phyloP scores from a whole-genome alignment of 2,329 filamentous ascomycete genomes.

The Pseudocercospora musae region DNA sequence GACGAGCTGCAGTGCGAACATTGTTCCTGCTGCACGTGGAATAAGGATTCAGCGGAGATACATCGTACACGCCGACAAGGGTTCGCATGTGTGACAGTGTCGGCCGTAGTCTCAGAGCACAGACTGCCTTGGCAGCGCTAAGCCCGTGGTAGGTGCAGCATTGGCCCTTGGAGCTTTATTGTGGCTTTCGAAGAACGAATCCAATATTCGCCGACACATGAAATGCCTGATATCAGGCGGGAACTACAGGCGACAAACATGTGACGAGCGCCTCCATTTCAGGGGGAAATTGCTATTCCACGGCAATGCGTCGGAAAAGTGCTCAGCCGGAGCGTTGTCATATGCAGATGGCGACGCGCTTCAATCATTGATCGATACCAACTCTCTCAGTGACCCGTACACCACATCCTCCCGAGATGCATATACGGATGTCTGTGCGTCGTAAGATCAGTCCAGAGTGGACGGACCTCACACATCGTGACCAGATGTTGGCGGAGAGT shows the following conservation, averaged over 20 bases:
- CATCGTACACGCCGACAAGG: neutral
- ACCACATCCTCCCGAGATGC: neutral
- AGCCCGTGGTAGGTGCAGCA: too few relatives aligned
- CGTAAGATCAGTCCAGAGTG: neutral
- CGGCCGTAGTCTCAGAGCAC: too few relatives aligned
- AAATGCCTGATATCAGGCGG: neutral
- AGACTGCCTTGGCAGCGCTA: too few relatives aligned
- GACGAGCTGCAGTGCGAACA: conserved; percentile 15
- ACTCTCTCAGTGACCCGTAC: neutral
- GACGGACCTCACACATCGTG: neutral
- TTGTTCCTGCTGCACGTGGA: conserved; percentile 18
- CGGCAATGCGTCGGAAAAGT: neutral
- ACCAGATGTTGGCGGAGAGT: neutral
- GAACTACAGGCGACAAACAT: neutral
- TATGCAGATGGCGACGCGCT: neutral
- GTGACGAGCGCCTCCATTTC: neutral
- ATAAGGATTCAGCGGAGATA: neutral
- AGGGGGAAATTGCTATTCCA: neutral
- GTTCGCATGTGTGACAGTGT: conserved; percentile 4
- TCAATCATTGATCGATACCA: neutral
- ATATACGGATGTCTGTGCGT: neutral
- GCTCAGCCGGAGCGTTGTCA: neutral
- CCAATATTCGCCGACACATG: conserved; percentile 2
- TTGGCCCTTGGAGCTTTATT: neutral
- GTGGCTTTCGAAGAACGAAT: conserved; percentile 2